Evolutionary conservation across 2,329 filamentous ascomycete species (phyloP), one percentile per base, ranked within the genome.

Genomic region (Fusarium coffeatum): DNA sequence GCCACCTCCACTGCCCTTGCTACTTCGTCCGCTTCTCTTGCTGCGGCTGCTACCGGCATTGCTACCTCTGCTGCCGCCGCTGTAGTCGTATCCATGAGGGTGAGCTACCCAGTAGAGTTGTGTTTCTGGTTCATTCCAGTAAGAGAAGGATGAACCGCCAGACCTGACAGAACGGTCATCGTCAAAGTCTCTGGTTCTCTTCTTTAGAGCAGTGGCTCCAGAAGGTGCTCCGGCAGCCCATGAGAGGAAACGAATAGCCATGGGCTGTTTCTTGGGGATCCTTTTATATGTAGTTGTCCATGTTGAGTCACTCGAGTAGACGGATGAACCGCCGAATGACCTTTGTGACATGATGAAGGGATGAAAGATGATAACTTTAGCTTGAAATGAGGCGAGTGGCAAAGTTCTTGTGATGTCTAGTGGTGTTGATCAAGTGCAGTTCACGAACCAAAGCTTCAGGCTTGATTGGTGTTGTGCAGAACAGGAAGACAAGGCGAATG

Each of bases 161-260:
- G 74, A 76, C n/a, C 59, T 50, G 41, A 47, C 55, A 10, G 74
- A 76, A 4, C 57, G 66, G 59, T 75, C 71, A 40, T 77, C 76
- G 5, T 66, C 55, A 25, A 54, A 46, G 22, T 77, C 75, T 30
- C 75, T 66, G 5, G 70, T 73, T 58, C 69, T 77, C 68, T 76
- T 77, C 68, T 72, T 76, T 43, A 76, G 59, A 3, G 59, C 69
- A 8, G 68, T 73, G 6, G 74, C 72, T 30, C 69, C 64, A 5
- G 64, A 59, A 4, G 76, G 76, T 20, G 69, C 70, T 22, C 76
- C 76, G 11, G 74, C 73, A 20, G 71, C 74, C 74, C 72, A 78
- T 9, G 68, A 75, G 43, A 78, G 57, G 56, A 78, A 77, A 3
- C 72, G 59, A 3, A 77, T 64, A 27, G 70, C 53, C 53, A 57